phyloP scores from a whole-genome alignment of 2,329 filamentous ascomycete genomes.

The Nothophoma quercina region DNA sequence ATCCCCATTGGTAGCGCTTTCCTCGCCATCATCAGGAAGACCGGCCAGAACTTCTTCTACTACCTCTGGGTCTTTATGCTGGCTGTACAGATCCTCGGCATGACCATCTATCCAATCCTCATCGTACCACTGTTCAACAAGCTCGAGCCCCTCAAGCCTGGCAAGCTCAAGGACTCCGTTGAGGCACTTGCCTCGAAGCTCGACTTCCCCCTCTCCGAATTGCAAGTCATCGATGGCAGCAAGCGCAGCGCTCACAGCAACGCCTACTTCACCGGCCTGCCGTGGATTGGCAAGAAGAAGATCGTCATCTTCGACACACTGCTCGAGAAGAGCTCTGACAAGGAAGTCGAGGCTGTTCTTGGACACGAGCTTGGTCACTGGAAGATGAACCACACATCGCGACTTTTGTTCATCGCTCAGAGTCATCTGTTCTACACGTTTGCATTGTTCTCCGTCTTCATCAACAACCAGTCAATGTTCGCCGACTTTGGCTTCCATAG shows the following conservation, averaged over 20 bases:
- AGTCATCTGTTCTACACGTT: slow-evolving; percentile 97
- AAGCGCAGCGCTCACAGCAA: slow-evolving; percentile 90
- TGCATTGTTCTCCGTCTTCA: slow-evolving; percentile 93
- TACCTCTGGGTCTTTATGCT: slow-evolving; percentile 96
- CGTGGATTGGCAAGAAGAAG: slow-evolving; percentile 91
- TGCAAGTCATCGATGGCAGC: slow-evolving; percentile 94
- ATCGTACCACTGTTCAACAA: slow-evolving; percentile 99
- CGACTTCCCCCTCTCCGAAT: slow-evolving; percentile 88
- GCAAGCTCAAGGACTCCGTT: slow-evolving; percentile 85
- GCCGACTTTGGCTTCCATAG: slow-evolving; percentile 86
- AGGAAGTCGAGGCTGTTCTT: slow-evolving; percentile 93
- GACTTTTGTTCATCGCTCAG: slow-evolving; percentile 81
- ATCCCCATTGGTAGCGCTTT: slow-evolving; percentile 91
- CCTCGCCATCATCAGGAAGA: slow-evolving; percentile 91
- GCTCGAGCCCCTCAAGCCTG: slow-evolving; percentile 87
- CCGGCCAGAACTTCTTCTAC: slow-evolving; percentile 94
- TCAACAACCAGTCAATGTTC: slow-evolving; percentile 93
- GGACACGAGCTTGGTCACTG: slow-evolving; percentile 97
- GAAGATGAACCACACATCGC: slow-evolving; percentile 94
- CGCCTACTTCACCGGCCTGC: slow-evolving; percentile 94
- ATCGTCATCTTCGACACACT: slow-evolving; percentile 99
- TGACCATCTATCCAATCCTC: slow-evolving; percentile 93
- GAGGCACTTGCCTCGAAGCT: slow-evolving; percentile 83
- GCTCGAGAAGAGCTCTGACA: slow-evolving; percentile 89
- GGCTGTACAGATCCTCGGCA: slow-evolving; percentile 88